Conservation (phyloP, 1,139 yeast species). For the Kodamaea derodonti region DNA sequence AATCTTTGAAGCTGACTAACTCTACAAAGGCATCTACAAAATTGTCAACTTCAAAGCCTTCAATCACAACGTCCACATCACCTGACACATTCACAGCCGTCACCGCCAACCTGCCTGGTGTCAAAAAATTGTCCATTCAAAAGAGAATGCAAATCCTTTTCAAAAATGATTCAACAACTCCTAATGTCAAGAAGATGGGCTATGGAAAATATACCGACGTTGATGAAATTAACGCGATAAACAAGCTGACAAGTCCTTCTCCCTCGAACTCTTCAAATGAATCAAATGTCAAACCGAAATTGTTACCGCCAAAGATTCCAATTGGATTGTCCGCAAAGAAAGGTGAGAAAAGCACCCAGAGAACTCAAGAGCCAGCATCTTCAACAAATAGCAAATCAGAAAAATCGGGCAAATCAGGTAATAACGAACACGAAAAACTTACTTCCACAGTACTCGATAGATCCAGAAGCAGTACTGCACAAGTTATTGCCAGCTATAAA, state of each 20-base stretch:
- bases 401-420: not conserved
- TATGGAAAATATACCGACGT: constrained; percentile 68
- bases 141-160: constrained; percentile 63
- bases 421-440: constrained; percentile 1
- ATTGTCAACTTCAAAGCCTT: not conserved
- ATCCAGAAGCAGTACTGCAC: not conserved
- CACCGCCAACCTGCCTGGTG: constrained; percentile 8
- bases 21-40: not conserved
- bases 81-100: not conserved
- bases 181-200: constrained; percentile 63
- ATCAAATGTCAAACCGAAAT: constrained; percentile 4
- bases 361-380: not conserved
- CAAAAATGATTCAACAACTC: constrained; percentile 7
- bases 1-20: not conserved
- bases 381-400: not conserved
- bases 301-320: constrained; percentile 34
- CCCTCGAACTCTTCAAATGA: constrained; percentile 2
- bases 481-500: not conserved
- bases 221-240: constrained; percentile 43
- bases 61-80: not conserved
- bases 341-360: not conserved
- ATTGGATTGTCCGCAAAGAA: constrained; percentile 20
- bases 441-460: not conserved
- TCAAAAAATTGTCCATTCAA: constrained; percentile 51
- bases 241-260: constrained; percentile 12